Conservation (phyloP, 345 rosid genomes). For the Arabidopsis suecica region DNA sequence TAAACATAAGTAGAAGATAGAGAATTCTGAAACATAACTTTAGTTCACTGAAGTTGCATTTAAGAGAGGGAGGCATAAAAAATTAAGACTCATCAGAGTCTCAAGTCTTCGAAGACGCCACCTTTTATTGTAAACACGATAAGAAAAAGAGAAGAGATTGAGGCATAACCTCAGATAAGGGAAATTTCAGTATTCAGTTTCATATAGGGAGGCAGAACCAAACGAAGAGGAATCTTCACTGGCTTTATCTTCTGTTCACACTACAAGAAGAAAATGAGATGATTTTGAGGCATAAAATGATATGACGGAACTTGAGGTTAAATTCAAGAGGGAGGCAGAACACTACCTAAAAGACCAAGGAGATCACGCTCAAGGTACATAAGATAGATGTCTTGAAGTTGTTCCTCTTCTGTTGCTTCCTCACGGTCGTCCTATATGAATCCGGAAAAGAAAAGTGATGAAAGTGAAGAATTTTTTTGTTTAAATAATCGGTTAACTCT, state of each 20-base stretch:
- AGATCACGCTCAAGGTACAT: conserved; percentile 17
- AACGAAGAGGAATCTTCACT: background rate
- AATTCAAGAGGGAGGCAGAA: background rate
- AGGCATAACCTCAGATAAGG: background rate
- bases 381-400: conserved; percentile 6
- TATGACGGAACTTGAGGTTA: background rate
- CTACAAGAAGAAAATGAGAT: background rate
- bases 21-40: background rate
- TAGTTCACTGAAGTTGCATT: background rate
- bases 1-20: background rate
- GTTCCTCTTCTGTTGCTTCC: conserved; percentile 12
- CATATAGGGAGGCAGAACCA: background rate
- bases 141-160: background rate
- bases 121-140: background rate
- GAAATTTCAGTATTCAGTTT: background rate
- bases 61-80: background rate
- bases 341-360: background rate
- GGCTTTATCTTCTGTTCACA: background rate
- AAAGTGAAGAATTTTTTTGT: background rate
- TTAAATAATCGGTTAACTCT: background rate
- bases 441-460: background rate
- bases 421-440: background rate
- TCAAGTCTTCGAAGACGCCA: background rate
- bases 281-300: background rate
- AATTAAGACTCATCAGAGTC: background rate